A percentile compares a stretch with the other conserved stretches of the same genome.
phyloP scores from a whole-genome alignment of 2,329 filamentous ascomycete genomes.

The Teratosphaeria gauchensis region DNA sequence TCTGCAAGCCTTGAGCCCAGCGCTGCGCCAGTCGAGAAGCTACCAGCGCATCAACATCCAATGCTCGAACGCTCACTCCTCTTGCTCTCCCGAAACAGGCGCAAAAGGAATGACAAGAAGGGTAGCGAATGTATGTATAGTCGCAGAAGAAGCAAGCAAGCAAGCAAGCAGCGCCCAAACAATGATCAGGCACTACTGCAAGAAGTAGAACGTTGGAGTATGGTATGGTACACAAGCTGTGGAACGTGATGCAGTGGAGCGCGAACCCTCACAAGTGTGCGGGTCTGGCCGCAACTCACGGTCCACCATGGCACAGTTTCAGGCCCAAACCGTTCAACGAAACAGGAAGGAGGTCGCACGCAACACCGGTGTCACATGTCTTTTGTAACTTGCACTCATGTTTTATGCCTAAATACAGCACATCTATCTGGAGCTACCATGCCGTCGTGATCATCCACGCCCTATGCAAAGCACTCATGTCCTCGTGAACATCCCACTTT shows the following conservation, averaged over 20 bases:
- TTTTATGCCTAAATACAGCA: constrained; percentile 1
- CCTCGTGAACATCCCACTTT: background rate
- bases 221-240: background rate
- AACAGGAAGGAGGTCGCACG: background rate
- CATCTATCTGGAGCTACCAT: constrained; percentile 1
- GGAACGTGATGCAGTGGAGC: background rate
- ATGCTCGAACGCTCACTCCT: background rate
- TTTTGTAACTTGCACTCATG: background rate
- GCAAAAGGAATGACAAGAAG: background rate
- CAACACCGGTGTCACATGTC: background rate
- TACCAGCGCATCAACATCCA: constrained; percentile 5
- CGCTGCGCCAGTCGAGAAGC: background rate
- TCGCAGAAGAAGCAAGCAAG: background rate
- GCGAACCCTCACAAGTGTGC: background rate
- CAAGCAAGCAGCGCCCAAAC: background rate
- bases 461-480: background rate
- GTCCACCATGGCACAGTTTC: background rate
- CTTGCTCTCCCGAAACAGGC: background rate
- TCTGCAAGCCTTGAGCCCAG: background rate
- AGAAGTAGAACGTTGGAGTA: background rate
- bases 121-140: background rate
- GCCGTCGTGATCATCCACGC: background rate
- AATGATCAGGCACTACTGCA: background rate
- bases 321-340: background rate
- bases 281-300: background rate